Evolutionary conservation across 73 alveolate species (phyloP).

Genomic region (Tetrahymena elliotti): DNA sequence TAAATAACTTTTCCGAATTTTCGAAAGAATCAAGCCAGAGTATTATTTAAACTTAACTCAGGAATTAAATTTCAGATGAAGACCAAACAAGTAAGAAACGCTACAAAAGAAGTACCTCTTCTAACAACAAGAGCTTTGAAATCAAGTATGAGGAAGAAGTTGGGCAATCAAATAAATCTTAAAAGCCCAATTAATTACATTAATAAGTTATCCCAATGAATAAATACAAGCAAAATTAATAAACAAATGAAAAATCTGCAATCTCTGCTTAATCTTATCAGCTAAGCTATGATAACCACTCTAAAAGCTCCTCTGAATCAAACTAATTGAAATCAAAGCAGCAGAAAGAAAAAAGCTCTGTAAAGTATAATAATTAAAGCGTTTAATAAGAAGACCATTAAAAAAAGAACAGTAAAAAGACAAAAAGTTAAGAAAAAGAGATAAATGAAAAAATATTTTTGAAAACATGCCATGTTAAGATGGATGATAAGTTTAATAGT

Average conservation of each 20-base stretch:
- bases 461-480: background rate
- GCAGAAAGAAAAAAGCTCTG: background rate
- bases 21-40: background rate
- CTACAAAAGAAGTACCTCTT: background rate
- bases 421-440: background rate
- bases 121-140: background rate
- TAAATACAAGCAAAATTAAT: no score
- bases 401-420: background rate
- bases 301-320: background rate
- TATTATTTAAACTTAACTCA: background rate
- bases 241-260: background rate
- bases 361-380: background rate
- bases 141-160: background rate
- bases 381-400: background rate
- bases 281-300: background rate
- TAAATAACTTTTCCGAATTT: background rate
- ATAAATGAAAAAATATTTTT: background rate
- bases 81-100: background rate
- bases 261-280: background rate
- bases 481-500: background rate
- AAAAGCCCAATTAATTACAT: background rate
- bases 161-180: background rate
- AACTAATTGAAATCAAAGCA: no score
- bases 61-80: background rate
- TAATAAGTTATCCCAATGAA: background rate